A percentile compares a stretch with the other conserved stretches of the same genome.
Evolutionary conservation across 2,329 filamentous ascomycete species (phyloP).

Genomic region (Paecilomyces variotii): DNA sequence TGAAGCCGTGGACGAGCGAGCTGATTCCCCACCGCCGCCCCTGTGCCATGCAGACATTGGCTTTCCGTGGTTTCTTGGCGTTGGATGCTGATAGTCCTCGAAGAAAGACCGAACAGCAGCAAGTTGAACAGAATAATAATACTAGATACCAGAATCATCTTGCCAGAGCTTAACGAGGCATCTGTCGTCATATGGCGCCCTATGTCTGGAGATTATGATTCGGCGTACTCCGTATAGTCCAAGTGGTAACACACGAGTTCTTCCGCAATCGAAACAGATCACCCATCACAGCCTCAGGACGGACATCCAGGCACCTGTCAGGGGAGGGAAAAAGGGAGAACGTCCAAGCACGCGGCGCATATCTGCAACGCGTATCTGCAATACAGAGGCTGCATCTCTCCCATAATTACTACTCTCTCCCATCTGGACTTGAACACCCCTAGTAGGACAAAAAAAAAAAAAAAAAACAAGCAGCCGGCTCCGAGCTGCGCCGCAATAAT

Average conservation of each 20-base stretch:
- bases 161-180: no score
- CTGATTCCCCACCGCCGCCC: background rate
- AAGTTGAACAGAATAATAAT: background rate
- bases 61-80: background rate
- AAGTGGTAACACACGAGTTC: no score
- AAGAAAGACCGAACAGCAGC: background rate
- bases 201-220: no score
- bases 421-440: background rate
- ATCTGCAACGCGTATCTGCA: background rate
- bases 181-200: no score
- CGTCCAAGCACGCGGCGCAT: background rate
- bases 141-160: no score
- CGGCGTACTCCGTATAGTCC: no score
- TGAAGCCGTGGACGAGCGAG: conserved; percentile 3
- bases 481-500: background rate
- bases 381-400: background rate
- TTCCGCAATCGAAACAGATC: no score
- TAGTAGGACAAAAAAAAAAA: background rate
- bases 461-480: background rate
- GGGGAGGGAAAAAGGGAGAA: background rate
- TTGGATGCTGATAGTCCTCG: background rate
- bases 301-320: no score
- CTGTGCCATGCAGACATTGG: background rate
- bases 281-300: no score
- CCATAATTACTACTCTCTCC: background rate